Conservation (phyloP, 1,284 basidiomycete species). For the Ustilago loliicola region DNA sequence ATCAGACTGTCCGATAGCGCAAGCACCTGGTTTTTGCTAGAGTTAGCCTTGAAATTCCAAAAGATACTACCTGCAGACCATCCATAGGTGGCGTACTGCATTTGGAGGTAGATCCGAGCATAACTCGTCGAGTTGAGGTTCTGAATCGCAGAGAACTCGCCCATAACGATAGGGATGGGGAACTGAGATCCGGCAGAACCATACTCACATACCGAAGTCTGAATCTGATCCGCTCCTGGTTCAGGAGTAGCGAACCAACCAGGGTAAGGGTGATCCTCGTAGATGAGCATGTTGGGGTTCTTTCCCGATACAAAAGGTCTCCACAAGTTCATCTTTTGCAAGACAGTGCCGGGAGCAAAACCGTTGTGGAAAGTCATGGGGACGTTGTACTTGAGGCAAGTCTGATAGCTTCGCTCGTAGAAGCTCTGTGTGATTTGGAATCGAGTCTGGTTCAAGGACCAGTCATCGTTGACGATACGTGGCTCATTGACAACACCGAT, state of each 20-base stretch:
- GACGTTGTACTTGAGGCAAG: constrained; percentile 43
- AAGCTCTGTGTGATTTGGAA: constrained; percentile 41
- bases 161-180: constrained; percentile 60
- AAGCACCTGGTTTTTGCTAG: constrained; percentile 39
- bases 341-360: constrained; percentile 42
- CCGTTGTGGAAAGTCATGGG: constrained; percentile 66
- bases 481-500: constrained; percentile 68
- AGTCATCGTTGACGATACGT: constrained; percentile 43
- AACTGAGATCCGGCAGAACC: constrained; percentile 31
- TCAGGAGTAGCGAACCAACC: constrained; percentile 60
- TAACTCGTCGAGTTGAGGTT: constrained; percentile 38
- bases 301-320: constrained; percentile 55
- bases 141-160: constrained; percentile 62
- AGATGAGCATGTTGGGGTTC: constrained; percentile 62
- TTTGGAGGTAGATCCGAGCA: constrained; percentile 44
- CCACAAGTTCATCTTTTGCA: constrained; percentile 56
- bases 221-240: constrained; percentile 36
- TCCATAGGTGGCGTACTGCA: constrained; percentile 63
- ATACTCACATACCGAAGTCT: constrained; percentile 55
- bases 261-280: constrained; percentile 67
- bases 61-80: constrained; percentile 68
- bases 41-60: constrained; percentile 64
- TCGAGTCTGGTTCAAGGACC: constrained; percentile 35
- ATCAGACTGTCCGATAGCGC: constrained; percentile 32
- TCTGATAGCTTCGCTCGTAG: constrained; percentile 56